Conservation (phyloP, 2,329 filamentous ascomycete genomes). For the Colletotrichum plurivorum region DNA sequence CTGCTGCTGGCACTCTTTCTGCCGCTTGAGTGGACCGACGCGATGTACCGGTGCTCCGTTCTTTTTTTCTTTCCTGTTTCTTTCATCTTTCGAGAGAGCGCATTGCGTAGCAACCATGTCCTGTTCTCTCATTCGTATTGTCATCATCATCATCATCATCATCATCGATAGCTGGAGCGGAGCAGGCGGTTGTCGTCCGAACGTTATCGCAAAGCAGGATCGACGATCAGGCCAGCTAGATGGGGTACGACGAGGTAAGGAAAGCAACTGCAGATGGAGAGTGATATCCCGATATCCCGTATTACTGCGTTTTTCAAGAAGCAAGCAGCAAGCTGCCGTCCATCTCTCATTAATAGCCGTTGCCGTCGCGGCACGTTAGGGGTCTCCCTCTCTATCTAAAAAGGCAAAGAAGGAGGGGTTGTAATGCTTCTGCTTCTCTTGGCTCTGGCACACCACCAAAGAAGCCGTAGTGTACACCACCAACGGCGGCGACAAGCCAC, state of each 20-base stretch:
- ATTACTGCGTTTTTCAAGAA: neutral
- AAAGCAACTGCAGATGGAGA: constrained; percentile 15
- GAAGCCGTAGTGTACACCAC: constrained; percentile 14
- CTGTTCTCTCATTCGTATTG: too few relatives aligned
- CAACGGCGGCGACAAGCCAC: constrained; percentile 23
- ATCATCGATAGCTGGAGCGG: neutral
- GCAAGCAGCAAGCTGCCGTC: constrained; percentile 2
- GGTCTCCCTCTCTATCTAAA: neutral
- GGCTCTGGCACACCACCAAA: constrained; percentile 20
- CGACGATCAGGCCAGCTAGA: neutral
- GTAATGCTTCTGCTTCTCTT: neutral
- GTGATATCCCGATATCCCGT: neutral
- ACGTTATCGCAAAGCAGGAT: constrained; percentile 15
- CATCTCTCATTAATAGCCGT: neutral
- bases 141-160: constrained; percentile 1
- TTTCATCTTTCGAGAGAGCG: neutral
- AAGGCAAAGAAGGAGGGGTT: constrained; percentile 4
- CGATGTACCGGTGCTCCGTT: constrained; percentile 13
- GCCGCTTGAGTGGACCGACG: constrained; percentile 25
- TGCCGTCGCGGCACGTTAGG: constrained; percentile 3
- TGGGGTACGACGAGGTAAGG: neutral
- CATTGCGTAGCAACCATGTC: too few relatives aligned
- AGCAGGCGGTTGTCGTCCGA: neutral
- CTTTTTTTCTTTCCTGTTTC: constrained; percentile 2
- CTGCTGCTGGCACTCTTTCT: constrained; percentile 20